Percentiles rank a stretch among this genome's conserved stretches.
These are phyloP conservation scores for Diaporthe velutina DNA, from an alignment of 2,329 filamentous ascomycete genomes.

Conservation along the genomic window DNA sequence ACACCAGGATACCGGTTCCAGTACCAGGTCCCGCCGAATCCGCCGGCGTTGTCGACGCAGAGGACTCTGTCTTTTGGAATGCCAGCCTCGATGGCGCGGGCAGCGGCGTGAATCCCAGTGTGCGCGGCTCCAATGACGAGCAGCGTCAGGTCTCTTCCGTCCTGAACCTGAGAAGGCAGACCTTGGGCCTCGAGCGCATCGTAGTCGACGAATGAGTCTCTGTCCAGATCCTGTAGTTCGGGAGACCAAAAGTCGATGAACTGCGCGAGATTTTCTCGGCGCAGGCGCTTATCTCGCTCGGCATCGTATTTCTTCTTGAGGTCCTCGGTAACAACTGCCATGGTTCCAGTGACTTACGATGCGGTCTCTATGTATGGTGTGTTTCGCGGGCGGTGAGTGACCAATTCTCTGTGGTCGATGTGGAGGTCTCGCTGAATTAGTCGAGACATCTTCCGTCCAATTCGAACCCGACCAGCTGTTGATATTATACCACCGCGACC, in stretches of 20 bases:
- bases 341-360: neutral
- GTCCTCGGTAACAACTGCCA: neutral
- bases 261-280: neutral
- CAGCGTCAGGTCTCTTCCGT: neutral
- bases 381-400: neutral
- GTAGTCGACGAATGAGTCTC: neutral
- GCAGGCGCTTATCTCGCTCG: slow-evolving; percentile 5
- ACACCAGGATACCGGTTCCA: slow-evolving; percentile 56
- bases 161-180: neutral
- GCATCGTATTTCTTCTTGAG: slow-evolving; percentile 2
- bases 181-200: slow-evolving; percentile 2
- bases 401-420: neutral
- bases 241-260: slow-evolving; percentile 17
- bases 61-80: neutral
- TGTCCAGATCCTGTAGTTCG: neutral
- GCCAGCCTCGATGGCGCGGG: slow-evolving; percentile 2
- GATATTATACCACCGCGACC: neutral
- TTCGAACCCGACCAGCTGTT: neutral
- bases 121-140: neutral
- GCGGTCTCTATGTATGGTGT: no score
- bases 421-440: no score
- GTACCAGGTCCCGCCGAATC: slow-evolving; percentile 40
- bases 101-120: neutral
- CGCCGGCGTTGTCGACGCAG: slow-evolving; percentile 11
- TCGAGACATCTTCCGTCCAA: neutral